Base-by-base conservation (phyloP, 495 filamentous ascomycete genomes). In the Aspergillus olivimuriae region DNA sequence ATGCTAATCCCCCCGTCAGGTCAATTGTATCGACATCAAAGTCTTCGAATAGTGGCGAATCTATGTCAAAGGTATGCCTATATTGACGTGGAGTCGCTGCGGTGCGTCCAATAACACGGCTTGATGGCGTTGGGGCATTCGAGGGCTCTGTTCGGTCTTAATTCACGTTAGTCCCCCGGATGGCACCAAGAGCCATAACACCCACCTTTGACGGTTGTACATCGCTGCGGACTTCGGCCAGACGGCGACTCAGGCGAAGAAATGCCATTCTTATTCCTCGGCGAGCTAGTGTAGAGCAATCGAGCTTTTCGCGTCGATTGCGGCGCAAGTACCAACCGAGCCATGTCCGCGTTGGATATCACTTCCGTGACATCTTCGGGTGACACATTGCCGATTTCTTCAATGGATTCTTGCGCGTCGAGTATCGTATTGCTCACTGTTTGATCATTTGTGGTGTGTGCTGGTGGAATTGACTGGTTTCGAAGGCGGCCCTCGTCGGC, bases 1-100 rank as follows among this genome's bases (percentile, higher is more conserved):
- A n/a, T n/a, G n/a, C n/a, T n/a, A 53, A 32, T 30, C 77, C 80
- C 11, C 73, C 78, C 1, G 86, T 92, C 30, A 94, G 60, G 53
- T 92, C 88, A 43, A 92, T 74, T 0, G 81, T 66, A 37, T 84
- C 82, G 23, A 84, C 68, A 34, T 38, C 18, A 16, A 34, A 34
- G 6, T 38, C 35, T 31, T 55, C 49, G 26, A 58, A 59, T 6
- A 46, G 43, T 4, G 57, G 50, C 11, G 43, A 41, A 9, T 41
- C 44, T 2, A 49, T 39, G 18, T 57, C 52, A 14, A 52, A 46
- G 18, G 47, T 55, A 7, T 39, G 46, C 21, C 53, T 42, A 41
- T 56, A 39, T 32, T 50, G 49, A 18, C 52, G 37, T 1, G 65
- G 58, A 8, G 61, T 58, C 9, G 53, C 24, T 18, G 49, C 49